Conservation (phyloP, 805 yeast species). For the Ogataea ramenticola region DNA sequence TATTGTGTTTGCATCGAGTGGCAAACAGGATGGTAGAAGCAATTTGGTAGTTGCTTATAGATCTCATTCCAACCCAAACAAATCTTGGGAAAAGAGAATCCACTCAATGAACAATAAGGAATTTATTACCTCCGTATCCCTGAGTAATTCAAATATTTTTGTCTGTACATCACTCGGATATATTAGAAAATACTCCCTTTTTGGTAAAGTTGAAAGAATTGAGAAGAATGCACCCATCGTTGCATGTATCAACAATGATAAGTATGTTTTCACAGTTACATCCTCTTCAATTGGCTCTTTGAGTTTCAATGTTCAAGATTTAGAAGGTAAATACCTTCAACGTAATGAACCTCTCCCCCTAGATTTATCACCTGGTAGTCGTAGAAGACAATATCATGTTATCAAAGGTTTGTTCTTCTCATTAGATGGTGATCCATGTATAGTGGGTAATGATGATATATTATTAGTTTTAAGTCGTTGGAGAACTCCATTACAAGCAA, state of each 20-base stretch:
- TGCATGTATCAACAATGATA: slow-evolving; percentile 57
- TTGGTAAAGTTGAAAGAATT: slow-evolving; percentile 66
- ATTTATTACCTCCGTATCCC: slow-evolving; percentile 57
- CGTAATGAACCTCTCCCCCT: slow-evolving; percentile 42
- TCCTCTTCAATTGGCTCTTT: slow-evolving; percentile 23
- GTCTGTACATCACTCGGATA: slow-evolving; percentile 76
- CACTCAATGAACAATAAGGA: slow-evolving; percentile 31
- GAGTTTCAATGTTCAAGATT: slow-evolving; percentile 28
- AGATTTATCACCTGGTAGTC: slow-evolving; percentile 5
- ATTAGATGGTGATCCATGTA: slow-evolving; percentile 83
- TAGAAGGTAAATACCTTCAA: slow-evolving; percentile 30
- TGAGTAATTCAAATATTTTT: slow-evolving; percentile 53
- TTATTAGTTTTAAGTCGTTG: slow-evolving; percentile 67
- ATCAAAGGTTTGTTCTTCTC: slow-evolving; percentile 74
- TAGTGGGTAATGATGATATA: slow-evolving; percentile 73
- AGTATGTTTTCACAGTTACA: slow-evolving; percentile 47
- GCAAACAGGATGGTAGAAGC: slow-evolving; percentile 14
- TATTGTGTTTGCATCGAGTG: slow-evolving; percentile 48
- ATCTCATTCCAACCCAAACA: slow-evolving; percentile 55
- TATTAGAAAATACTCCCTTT: slow-evolving; percentile 59
- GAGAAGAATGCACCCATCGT: slow-evolving; percentile 69
- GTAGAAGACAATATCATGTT: slow-evolving; percentile 21
- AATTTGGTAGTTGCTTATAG: slow-evolving; percentile 47
- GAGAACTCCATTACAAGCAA: slow-evolving; percentile 68
- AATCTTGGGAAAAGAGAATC: slow-evolving; percentile 65